These are phyloP conservation scores for Echites panduratus DNA, from an alignment of 257 asterid species.

Conservation along the genomic window DNA sequence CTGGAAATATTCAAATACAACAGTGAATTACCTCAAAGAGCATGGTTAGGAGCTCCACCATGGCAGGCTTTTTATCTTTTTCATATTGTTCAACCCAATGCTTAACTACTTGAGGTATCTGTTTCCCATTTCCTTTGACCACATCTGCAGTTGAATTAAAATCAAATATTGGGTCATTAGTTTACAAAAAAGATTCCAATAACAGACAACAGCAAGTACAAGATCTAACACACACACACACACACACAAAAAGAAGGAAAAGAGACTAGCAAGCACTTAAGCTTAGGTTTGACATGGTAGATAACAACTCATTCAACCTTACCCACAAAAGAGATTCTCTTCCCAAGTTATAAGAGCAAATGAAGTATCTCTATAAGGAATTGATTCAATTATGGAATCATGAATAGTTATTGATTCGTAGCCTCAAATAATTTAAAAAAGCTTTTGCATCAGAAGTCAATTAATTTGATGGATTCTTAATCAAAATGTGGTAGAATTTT, in stretches of 20 bases:
- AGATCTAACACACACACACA: slow-evolving; percentile 4
- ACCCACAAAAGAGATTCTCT: background rate
- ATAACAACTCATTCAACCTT: background rate
- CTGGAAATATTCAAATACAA: slow-evolving; percentile 8
- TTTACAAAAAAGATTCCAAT: background rate
- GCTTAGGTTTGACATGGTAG: background rate
- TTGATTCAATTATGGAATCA: no score
- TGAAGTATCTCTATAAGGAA: no score
- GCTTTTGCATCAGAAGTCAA: no score
- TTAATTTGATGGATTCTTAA: no score
- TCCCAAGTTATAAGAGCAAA: background rate
- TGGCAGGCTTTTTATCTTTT: slow-evolving; percentile 59
- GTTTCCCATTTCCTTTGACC: slow-evolving; percentile 73
- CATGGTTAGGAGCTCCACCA: slow-evolving; percentile 66
- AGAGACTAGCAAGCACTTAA: slow-evolving; percentile 5
- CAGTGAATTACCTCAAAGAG: slow-evolving; percentile 69
- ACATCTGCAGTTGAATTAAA: slow-evolving; percentile 45
- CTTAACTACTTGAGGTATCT: slow-evolving; percentile 70
- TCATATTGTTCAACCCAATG: slow-evolving; percentile 85
- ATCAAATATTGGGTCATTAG: slow-evolving; percentile 9
- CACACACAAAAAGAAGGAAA: background rate
- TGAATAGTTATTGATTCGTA: no score
- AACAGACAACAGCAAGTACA: background rate
- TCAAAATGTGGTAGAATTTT: no score
- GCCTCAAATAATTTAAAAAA: no score